Base-by-base conservation (phyloP, 2,329 filamentous ascomycete species). In the Aspergillus hortae region DNA sequence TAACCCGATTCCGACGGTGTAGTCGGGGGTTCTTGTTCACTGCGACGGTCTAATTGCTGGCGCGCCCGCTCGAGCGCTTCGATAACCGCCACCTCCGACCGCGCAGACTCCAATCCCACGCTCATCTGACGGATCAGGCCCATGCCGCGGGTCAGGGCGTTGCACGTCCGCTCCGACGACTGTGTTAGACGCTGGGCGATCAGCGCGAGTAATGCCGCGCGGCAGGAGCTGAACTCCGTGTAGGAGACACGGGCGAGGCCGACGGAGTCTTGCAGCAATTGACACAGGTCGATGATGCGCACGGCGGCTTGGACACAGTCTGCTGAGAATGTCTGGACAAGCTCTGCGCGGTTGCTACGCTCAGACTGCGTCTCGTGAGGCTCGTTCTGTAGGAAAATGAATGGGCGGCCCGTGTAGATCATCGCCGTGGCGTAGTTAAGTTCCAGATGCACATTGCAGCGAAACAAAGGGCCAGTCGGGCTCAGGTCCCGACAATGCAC, bases 171-270 rank as follows among this genome's bases (percentile, higher is more conserved):
- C 35, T 60, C 55, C 1, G 63, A 60, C 12, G 57, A 61, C 35
- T 60, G 55, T 7, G 59, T 61, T 25, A 68, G 49, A 30, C 59
- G 60, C 21, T 66, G 64, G 5, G 65, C 65, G 77, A 3, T 56
- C 14, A 74, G 71, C 25, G 81, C 79, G 3, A 82, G 69, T 4
- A 82, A 66, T 6, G 80, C 79, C 9, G 78, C 79, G 40, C 80
- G 78, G 47, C 78, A 81, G 2, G 79, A 77, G 60, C 77, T 80
- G 59, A 81, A 82, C 56, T 82, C 80, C 3, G 78, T 80, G 57
- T 81, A 82, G 0, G 78, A 80, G 2, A 79, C 77, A 23, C 78
- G 74, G 5, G 79, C 79, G 47, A 82, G 76, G 12, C 79, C 80
- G 12, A 77, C 74, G n/a, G 74, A 77, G 40, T 75, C 74, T 38